phyloP scores from a whole-genome alignment of 2,329 filamentous ascomycete species.

The Paracorniculantispora psalliotae region DNA sequence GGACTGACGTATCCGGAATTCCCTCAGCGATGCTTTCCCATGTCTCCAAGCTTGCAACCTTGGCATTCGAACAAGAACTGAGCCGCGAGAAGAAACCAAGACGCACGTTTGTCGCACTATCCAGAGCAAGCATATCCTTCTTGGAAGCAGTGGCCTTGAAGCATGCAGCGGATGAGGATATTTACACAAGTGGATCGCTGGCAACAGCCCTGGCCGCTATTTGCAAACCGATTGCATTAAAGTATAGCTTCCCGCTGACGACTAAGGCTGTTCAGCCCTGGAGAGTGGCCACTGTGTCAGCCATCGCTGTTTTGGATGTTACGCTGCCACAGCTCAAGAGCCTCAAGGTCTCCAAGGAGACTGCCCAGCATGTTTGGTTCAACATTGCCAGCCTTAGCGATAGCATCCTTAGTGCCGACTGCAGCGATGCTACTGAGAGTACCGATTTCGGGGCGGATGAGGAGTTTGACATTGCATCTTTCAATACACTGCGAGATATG shows the following conservation, averaged over 20 bases:
- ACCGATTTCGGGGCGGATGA: constrained; percentile 63
- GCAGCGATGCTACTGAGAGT: constrained; percentile 39
- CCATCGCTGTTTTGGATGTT: constrained; percentile 61
- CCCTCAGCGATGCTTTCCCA: constrained; percentile 64
- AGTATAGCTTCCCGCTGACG: constrained; percentile 71
- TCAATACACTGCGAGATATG: constrained; percentile 62
- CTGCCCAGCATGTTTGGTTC: constrained; percentile 61
- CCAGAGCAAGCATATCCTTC: constrained; percentile 73
- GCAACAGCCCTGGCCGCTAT: constrained; percentile 62
- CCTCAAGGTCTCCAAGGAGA: constrained; percentile 39
- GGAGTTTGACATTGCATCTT: constrained; percentile 72
- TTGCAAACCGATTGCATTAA: constrained; percentile 64
- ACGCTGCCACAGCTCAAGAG: constrained; percentile 57
- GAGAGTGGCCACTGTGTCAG: constrained; percentile 70
- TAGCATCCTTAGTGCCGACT: constrained; percentile 65
- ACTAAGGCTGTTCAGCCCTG: constrained; percentile 71
- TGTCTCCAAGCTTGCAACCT: constrained; percentile 63
- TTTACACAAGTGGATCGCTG: constrained; percentile 66
- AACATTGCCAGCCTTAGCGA: constrained; percentile 60
- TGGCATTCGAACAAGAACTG: constrained; percentile 55
- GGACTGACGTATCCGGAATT: constrained; percentile 59
- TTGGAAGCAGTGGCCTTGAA: constrained; percentile 56
- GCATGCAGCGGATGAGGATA: constrained; percentile 57
- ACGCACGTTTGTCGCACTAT: constrained; percentile 84
- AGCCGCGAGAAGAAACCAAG: constrained; percentile 37